Base-by-base conservation (phyloP, 768 basidiomycete species). In the Tubosaeta brunneosetosa region DNA sequence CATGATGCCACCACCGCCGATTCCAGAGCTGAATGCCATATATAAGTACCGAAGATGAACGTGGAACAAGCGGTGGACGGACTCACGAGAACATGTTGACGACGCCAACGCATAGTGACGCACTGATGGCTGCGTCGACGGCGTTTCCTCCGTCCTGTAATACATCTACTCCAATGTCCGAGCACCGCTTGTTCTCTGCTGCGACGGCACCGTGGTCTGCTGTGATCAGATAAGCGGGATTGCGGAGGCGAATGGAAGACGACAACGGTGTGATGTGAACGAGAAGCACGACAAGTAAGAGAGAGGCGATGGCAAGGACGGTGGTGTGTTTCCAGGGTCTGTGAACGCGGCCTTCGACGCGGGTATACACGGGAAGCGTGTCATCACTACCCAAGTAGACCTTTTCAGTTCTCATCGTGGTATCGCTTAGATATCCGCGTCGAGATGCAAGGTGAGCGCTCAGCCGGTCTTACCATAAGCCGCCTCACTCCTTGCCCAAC, bases 1-100 rank as follows among this genome's bases (percentile, higher is more conserved):
- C 84, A 92, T 88, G 61, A 91, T 89, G 0, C 91, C 91, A 16
- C 90, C 91, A 3, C 88, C 91, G n/a, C 90, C 91, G 43, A 93
- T 86, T 3, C 88, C 88, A 11, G 88, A 86, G 10, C 87, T 88
- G 13, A 9, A 29, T 9, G 29, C 29, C 29, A 22, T 22, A 22
- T 22, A 22, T 22, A n/a, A n/a, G 27, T 29, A 29, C 29, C 29
- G 29, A 29, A 29, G 9, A 29, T 29, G 29, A 33, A 43, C 36
- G 19, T 29, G 46, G 52, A 51, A 27, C 47, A 12, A 58, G 53
- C 32, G n/a, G 26, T 19, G 59, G 11, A 13, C 14, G 4, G 13
- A 77, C 83, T 65, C 62, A 93, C 78, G 90, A 91, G 66, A 94
- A 97, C 84, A 91, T 91, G 67, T 93, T 94, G 47, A 92, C 82